These are phyloP conservation scores for Notholithocarpus densiflorus DNA, from an alignment of 306 rosid genomes.

Conservation along the genomic window DNA sequence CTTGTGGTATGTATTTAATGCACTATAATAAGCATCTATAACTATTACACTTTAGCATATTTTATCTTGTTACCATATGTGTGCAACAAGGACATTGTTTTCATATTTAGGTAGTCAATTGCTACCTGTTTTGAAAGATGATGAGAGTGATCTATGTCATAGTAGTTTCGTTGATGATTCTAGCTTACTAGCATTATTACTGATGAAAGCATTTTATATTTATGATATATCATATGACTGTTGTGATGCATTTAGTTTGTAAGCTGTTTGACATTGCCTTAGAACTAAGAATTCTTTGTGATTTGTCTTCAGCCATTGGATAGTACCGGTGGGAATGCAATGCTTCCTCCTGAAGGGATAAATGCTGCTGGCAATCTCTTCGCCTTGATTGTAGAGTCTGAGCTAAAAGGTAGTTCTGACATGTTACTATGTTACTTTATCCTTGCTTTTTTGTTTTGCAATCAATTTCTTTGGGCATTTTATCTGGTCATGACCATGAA, in stretches of 20 bases:
- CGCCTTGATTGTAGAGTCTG: slow-evolving; percentile 74
- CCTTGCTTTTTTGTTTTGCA: slow-evolving; percentile 11
- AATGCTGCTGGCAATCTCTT: slow-evolving; percentile 74
- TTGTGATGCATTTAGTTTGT: not conserved
- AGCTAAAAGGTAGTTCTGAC: slow-evolving; percentile 61
- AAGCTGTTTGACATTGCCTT: slow-evolving; percentile 16
- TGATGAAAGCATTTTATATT: not conserved
- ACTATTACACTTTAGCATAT: not conserved
- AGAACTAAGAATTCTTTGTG: slow-evolving; percentile 16
- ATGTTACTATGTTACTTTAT: slow-evolving; percentile 10
- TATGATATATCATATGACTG: not conserved
- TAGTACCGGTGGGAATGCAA: slow-evolving; percentile 43
- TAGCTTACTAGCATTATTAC: not conserved
- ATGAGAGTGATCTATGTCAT: too few species aligned
- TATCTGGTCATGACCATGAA: slow-evolving; percentile 19
- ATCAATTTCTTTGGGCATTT: slow-evolving; percentile 17
- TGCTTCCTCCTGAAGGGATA: slow-evolving; percentile 81
- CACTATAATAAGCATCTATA: slow-evolving; percentile 11
- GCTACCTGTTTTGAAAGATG: not conserved
- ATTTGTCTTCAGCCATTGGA: slow-evolving; percentile 63
- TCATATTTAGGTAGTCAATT: not conserved
- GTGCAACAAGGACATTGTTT: not conserved
- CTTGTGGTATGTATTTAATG: slow-evolving; percentile 54
- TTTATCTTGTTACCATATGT: not conserved
- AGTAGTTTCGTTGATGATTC: not conserved